phyloP scores from a whole-genome alignment of 2,329 filamentous ascomycete genomes.

The Penicillium sp. region DNA sequence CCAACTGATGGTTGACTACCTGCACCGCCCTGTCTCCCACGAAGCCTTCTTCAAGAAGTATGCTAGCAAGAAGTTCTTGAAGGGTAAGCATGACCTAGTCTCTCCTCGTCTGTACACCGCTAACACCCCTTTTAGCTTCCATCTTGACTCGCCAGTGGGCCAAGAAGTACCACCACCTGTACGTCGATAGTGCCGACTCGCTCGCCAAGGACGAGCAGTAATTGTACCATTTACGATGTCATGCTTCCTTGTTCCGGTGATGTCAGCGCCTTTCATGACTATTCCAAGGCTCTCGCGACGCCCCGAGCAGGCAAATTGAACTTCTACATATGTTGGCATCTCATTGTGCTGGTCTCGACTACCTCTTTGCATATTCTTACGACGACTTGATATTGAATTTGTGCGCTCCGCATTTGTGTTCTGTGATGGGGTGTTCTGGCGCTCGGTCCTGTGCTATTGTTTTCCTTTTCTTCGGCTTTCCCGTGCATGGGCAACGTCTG shows the following conservation, averaged over 20 bases:
- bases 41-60: slow-evolving; percentile 99
- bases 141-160: slow-evolving; percentile 92
- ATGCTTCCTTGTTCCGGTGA: slow-evolving; percentile 25
- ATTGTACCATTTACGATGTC: slow-evolving; percentile 27
- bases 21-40: slow-evolving; percentile 84
- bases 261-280: slow-evolving; percentile 26
- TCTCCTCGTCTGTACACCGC: neutral
- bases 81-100: slow-evolving; percentile 64
- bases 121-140: slow-evolving; percentile 64
- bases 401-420: slow-evolving; percentile 38
- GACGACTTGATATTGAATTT: slow-evolving; percentile 36
- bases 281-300: slow-evolving; percentile 23
- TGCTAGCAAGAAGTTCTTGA: slow-evolving; percentile 98
- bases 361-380: slow-evolving; percentile 43
- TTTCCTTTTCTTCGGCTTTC: slow-evolving; percentile 19
- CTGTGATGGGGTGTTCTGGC: slow-evolving; percentile 36
- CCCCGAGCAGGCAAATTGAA: slow-evolving; percentile 28
- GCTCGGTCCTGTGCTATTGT: slow-evolving; percentile 26
- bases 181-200: slow-evolving; percentile 38
- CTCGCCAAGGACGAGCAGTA: slow-evolving; percentile 37
- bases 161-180: slow-evolving; percentile 66
- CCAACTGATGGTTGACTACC: slow-evolving; percentile 93
- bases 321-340: slow-evolving; percentile 43
- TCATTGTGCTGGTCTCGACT: slow-evolving; percentile 44
- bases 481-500: slow-evolving; percentile 27